Conservation (phyloP, 108 stramenopile genomes). For the Fragilariopsis cylindrus region DNA sequence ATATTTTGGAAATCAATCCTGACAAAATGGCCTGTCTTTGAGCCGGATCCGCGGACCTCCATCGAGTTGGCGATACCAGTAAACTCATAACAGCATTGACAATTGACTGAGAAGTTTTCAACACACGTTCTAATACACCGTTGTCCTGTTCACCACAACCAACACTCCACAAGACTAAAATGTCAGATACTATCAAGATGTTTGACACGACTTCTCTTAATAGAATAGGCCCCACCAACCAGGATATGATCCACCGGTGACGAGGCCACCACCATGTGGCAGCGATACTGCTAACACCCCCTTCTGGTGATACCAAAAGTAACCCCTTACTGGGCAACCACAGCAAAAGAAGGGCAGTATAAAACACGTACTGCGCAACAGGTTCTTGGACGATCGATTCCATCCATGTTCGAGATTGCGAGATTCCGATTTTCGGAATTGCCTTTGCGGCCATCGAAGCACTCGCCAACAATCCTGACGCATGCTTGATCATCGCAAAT, state of each 20-base stretch:
- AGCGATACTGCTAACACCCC: slow-evolving; percentile 16
- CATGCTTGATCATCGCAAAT: slow-evolving; percentile 75
- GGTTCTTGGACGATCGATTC: slow-evolving; percentile 70
- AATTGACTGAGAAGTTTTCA: slow-evolving; percentile 35
- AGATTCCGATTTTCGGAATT: slow-evolving; percentile 65
- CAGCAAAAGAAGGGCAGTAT: slow-evolving; percentile 61
- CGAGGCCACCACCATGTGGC: slow-evolving; percentile 50
- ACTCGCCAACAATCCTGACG: slow-evolving; percentile 67
- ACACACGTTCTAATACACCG: slow-evolving; percentile 22
- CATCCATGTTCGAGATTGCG: slow-evolving; percentile 58
- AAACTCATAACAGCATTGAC: slow-evolving; percentile 77
- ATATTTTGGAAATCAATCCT: slow-evolving; percentile 56
- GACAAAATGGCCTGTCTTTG: slow-evolving; percentile 70
- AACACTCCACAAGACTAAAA: slow-evolving; percentile 57
- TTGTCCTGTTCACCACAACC: slow-evolving; percentile 9
- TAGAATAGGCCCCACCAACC: slow-evolving; percentile 60
- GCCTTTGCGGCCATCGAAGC: slow-evolving; percentile 53
- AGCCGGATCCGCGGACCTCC: slow-evolving; percentile 67
- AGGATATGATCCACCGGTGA: slow-evolving; percentile 25
- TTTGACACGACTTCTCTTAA: slow-evolving; percentile 68
- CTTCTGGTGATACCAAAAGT: neutral
- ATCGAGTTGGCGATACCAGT: slow-evolving; percentile 49
- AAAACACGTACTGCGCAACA: slow-evolving; percentile 82
- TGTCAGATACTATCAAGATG: slow-evolving; percentile 65
- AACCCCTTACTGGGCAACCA: slow-evolving; percentile 52